Evolutionary conservation across 2,329 filamentous ascomycete species (phyloP), one percentile per base, ranked within the genome.

Genomic region (Plectosphaerella plurivora): DNA sequence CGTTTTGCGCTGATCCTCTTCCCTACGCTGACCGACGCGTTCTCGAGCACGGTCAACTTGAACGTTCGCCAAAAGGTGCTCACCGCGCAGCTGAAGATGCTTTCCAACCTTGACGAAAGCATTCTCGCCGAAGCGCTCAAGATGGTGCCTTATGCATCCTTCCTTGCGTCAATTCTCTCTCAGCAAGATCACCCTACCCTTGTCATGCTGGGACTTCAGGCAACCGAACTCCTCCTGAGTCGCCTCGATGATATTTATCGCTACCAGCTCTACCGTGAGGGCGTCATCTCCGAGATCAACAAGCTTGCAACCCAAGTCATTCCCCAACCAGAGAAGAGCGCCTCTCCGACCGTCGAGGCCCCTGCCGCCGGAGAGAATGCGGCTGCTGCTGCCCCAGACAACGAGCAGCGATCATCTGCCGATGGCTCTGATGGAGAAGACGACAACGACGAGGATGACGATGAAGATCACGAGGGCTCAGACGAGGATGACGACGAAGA

Each of bases 261-360:
- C 24, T 96, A 97, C 62, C 95, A 99, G 62, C 93, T 99, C 60
- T 96, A 99, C 65, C 89, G 94, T 1, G 95, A 99, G 71, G 94
- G 94, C 36, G 94, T 99, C 44, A 92, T 97, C 60, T 80, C 88
- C 2, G 93, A 99, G 67, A 95, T 99, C 49, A 80, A 84, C 28
- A 93, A 91, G 64, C 75, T 99, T 33, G 87, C 91, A 1, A 78
- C 71, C 49, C 68, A 75, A 49, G 73, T 79, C 61, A 68, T 9
- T 47, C 61, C 49, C 14, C 51, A 49, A 10, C 64, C 67, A 10
- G 65, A 49, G 36, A 25, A 14, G 4, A 37, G 22, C 20, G 20
- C 47, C 4, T 24, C 36, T 4, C 25, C 47, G 15, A 25, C 16
- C 36, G 18, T 24, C 15, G 35, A 41, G 15, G 22, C 71, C 24